Base-by-base conservation (phyloP, 495 filamentous ascomycete species). In the Corynascus novoguineensis region DNA sequence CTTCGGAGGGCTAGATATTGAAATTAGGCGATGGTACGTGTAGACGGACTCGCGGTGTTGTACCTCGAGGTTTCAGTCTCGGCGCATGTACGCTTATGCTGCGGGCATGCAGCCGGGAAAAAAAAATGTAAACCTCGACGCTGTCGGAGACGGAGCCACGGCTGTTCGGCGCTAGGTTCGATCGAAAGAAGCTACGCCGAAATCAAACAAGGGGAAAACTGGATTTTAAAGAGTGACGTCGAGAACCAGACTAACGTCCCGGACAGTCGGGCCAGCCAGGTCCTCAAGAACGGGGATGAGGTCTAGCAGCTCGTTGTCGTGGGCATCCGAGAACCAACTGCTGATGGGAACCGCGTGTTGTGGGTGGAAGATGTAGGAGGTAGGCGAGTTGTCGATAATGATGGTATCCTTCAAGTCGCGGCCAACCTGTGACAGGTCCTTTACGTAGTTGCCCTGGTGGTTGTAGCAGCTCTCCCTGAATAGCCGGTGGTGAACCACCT, bases 241-340 rank as follows among this genome's bases (percentile, higher is more conserved):
- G 60, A 97, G 85, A 65, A 99, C 93, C 64, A 97, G 77, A 78
- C 92, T 97, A 72, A 99, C 95, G 75, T 99, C 93, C 74, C 85
- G 81, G 54, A 97, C 95, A 66, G 90, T 87, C 34, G 81, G 63
- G 59, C 86, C 84, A 53, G 93, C 92, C 62, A 99, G 82, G 75
- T 99, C 93, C 79, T 97, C 95, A 63, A 99, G 89, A 62, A 99
- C 93, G 21, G 93, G 93, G 68, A 99, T 99, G 59, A 99, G 79
- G 68, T 99, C 93, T 64, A 99, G 80, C 57, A 99, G 82, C 79
- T 99, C 93, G 72, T 99, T 99, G 77, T 99, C 93, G 73, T 99
- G 93, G 55, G 95, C 93, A 75, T 99, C 93, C 65, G 92, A 97
- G 78, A 99, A 99, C 93, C 93, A 99, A 81, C 92, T 97, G 81